Evolutionary conservation across 495 filamentous ascomycete species (phyloP), one percentile per base, ranked within the genome.

Genomic region (Tetracladium setigerum): DNA sequence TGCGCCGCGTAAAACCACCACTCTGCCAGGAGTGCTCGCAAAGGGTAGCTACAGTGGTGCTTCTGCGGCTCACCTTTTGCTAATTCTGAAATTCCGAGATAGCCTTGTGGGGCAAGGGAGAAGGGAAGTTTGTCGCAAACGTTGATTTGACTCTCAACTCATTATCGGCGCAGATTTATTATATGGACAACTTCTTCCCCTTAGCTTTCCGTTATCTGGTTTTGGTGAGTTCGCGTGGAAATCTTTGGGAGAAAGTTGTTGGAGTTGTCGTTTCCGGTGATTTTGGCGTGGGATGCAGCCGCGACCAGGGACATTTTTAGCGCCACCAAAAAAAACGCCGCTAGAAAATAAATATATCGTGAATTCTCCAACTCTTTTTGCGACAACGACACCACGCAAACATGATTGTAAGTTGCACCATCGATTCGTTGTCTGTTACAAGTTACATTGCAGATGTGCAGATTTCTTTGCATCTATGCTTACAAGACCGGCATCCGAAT

Each of bases 321-420:
- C 22, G 22, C 22, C 22, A 27, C 22, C 22, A 27, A 27, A 27
- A 27, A 27, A 27, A 27, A 27, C 22, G 22, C 22, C 22, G 22
- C 22, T 27, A 27, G 22, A 27, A 27, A 27, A 27, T 3, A 27
- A 27, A 27, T 27, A 27, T 27, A 27, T 27, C 22, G 7, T 27
- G 22, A 27, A 7, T 27, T 27, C 22, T 27, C 3, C 22, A 27
- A 27, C 22, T 7, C 27, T 15, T 13, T 5, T 33, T 33, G 14
- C 13, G 15, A 12, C 38, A 33, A 15, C 11, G 18, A 49, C 30
- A 8, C 4, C 27, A 36, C 19, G 22, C 33, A 43, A 49, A 61
- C 31, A 68, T 65, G 65, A 61, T 67, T 54, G 62, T 65, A 54
- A 36, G 63, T 61, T 30, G 16, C 32, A 14, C 24, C 30, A n/a